Base-by-base conservation (phyloP, 1,284 basidiomycete species). In the Omphalotus olearius region DNA sequence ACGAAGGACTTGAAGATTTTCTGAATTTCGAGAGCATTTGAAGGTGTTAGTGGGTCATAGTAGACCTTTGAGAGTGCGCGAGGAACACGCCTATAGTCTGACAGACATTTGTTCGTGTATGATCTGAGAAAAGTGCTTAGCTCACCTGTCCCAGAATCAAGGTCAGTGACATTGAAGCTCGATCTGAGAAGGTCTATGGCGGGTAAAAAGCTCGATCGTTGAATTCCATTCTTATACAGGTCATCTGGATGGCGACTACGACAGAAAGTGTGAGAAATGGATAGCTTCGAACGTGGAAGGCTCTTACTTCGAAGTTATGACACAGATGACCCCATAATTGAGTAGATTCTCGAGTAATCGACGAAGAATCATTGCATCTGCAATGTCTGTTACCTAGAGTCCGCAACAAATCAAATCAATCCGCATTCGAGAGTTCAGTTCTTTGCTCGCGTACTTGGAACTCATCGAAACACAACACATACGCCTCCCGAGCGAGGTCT, bases 151-250 rank as follows among this genome's bases (percentile, higher is more conserved):
- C 91, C 93, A 9, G 94, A 98, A 69, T 98, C 88, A 25, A 99
- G 80, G 66, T 98, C 93, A 1, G 88, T 90, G 5, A 99, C 86
- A 50, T 87, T 79, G 60, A 97, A 93, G 28, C 80, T 83, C 2
- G 84, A 72, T 71, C 98, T 96, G 62, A 99, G 81, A 35, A 99
- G 77, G 35, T 98, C 90, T 57, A 99, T 99, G 48, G 94, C 90
- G 4, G 97, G 97, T 36, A 98, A 66, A 71, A 99, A 99, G 60
- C 91, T 94, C n/a, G 89, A 83, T 16, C 97, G 84, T 66, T 99
- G 97, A 47, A 99, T 98, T 0, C 97, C 97, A 61, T 99, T 99
- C 79, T 96, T 96, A 76, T 99, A 99, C 0, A 99, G 78, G 40
- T 98, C 93, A 64, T 97, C 88, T 2, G 97, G 97, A 66, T 97